Evolutionary conservation across 2,329 filamentous ascomycete genomes (phyloP), one percentile per base, ranked within the genome.

Genomic region (Trichoderma sp.): DNA sequence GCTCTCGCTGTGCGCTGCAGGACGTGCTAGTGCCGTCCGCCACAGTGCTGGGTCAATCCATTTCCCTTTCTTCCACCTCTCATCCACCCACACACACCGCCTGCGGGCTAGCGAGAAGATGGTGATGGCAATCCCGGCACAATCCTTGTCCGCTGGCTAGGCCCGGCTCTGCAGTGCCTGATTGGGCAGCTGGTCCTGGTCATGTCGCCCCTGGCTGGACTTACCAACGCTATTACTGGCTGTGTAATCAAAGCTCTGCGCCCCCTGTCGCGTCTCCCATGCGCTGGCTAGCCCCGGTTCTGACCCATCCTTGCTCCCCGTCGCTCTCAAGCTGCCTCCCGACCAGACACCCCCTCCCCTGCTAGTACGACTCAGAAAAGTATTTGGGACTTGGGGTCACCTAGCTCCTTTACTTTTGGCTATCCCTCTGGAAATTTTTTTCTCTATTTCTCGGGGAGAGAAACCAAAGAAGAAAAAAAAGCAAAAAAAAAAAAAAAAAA

Each of bases 251-350:
- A 81, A 81, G 80, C 79, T 79, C 79, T 76, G 59, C 73, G 75
- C 76, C 76, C 76, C 82, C 79, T 83, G 81, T 83, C 82, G 82
- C 81, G 78, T 82, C 83, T 83, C 79, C 81, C 81, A 84, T 85
- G 82, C 81, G 79, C 74, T 81, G 82, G 83, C 78, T 80, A 80
- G 77, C 79, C 68, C 68, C 59, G 52, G 68, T 52, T 66, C 60
- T 61, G 43, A 30, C 59, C 46, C 43, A 70, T 70, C 68, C 68
- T 59, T 70, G 68, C 59, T 70, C 68, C 68, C 68, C 68, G 68
- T 70, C 59, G 65, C 68, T 70, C 68, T 46, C 58, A 63, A 63
- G 61, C 61, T 66, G 54, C 68, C 59, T 52, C 68, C 68, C 56
- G 37, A 51, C 37, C 26, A 24, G 30, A 51, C 59, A 67, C 59